phyloP scores from a whole-genome alignment of 768 basidiomycete genomes.

The Lactarius hatsudake region DNA sequence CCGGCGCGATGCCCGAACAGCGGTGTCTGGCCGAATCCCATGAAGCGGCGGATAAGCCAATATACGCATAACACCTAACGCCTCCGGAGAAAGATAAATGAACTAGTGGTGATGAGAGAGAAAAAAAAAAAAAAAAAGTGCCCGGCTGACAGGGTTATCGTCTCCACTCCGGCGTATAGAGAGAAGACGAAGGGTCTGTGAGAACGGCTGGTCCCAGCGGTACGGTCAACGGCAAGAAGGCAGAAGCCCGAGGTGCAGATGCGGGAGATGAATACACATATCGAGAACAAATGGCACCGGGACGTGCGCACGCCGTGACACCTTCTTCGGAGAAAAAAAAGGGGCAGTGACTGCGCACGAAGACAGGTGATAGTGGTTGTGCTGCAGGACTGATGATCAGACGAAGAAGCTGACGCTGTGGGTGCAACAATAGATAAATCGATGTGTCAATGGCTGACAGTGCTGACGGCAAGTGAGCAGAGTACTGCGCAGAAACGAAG shows the following conservation, averaged over 20 bases:
- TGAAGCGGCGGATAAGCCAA: background rate
- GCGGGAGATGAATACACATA: background rate
- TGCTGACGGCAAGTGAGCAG: background rate
- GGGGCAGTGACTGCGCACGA: background rate
- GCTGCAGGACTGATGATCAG: background rate
- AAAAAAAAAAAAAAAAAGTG: background rate
- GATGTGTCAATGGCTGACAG: background rate
- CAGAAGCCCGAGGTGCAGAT: conserved; percentile 5
- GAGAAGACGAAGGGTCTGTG: background rate
- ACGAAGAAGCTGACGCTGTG: background rate
- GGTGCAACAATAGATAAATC: background rate
- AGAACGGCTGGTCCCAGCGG: background rate
- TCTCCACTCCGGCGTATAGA: background rate
- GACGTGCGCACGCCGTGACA: conserved; percentile 4
- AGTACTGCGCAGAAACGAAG: background rate
- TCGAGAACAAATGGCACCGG: background rate
- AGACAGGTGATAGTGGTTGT: background rate
- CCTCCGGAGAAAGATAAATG: background rate
- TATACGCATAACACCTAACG: background rate
- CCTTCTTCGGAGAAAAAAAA: background rate
- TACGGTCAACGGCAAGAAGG: background rate
- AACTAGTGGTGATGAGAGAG: too few species aligned
- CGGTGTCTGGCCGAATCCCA: background rate
- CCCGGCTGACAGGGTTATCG: background rate
- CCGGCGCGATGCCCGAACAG: background rate